A percentile compares a stretch with the other conserved stretches of the same genome.
phyloP scores from a whole-genome alignment of 2,329 filamentous ascomycete genomes.

The Exophiala sp. region DNA sequence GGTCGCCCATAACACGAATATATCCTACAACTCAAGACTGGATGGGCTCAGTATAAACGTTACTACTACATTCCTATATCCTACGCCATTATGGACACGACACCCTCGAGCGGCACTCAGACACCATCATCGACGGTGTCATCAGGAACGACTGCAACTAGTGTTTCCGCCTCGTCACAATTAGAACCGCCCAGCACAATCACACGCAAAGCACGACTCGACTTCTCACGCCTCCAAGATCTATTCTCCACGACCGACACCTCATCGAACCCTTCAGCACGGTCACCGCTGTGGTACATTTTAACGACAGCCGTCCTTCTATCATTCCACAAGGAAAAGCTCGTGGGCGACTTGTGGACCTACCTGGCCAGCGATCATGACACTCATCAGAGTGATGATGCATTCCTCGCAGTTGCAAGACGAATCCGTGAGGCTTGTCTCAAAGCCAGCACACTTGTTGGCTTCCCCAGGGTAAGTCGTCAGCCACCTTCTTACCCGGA shows the following conservation, averaged over 20 bases:
- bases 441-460: slow-evolving; percentile 32
- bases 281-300: slow-evolving; percentile 29
- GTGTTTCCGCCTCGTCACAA: neutral
- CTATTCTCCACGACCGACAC: slow-evolving; percentile 4
- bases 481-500: too few species aligned
- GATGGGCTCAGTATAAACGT: neutral
- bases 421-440: slow-evolving; percentile 30
- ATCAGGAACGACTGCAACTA: neutral
- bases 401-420: slow-evolving; percentile 23
- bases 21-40: neutral
- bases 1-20: too few species aligned
- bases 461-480: slow-evolving; percentile 30
- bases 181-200: neutral
- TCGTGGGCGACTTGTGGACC: slow-evolving; percentile 29
- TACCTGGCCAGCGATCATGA: slow-evolving; percentile 22
- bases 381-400: neutral
- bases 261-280: neutral
- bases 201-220: neutral
- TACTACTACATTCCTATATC: neutral
- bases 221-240: slow-evolving; percentile 13
- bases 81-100: neutral
- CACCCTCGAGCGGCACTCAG: neutral
- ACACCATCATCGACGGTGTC: slow-evolving; percentile 1
- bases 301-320: slow-evolving; percentile 29
- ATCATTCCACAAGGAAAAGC: slow-evolving; percentile 30